A percentile compares a stretch with the other conserved stretches of the same genome.
phyloP scores from a whole-genome alignment of 345 rosid genomes.

The Eucalyptus grandis region DNA sequence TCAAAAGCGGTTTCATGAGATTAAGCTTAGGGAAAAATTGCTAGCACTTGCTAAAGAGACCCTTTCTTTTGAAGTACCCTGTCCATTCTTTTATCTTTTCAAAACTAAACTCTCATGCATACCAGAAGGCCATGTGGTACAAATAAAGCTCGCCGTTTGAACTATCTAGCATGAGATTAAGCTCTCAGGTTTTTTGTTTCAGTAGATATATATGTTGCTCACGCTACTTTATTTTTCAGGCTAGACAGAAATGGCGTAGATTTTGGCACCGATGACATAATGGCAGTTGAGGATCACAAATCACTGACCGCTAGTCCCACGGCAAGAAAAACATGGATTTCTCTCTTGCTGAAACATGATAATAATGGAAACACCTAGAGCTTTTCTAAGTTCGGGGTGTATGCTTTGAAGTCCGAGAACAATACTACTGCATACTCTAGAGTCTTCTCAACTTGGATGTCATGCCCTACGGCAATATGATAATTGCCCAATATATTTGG shows the following conservation, averaged over 20 bases:
- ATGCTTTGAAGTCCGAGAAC: slow-evolving; percentile 48
- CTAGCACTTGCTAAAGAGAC: neutral
- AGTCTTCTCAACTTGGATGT: slow-evolving; percentile 61
- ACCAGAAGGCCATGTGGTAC: neutral
- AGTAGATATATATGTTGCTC: fast-evolving
- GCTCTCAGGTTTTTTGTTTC: neutral
- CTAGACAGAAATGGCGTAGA: slow-evolving; percentile 55
- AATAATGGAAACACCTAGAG: slow-evolving; percentile 16
- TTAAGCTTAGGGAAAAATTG: neutral
- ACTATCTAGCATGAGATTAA: neutral
- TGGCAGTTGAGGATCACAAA: slow-evolving; percentile 22
- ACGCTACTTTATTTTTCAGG: neutral
- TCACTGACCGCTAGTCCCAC: slow-evolving; percentile 18
- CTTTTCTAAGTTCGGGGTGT: slow-evolving; percentile 34
- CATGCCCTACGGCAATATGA: slow-evolving; percentile 50
- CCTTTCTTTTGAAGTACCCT: neutral
- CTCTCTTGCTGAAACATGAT: neutral
- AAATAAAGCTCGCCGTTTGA: neutral
- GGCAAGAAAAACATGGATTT: slow-evolving; percentile 47
- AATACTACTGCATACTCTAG: slow-evolving; percentile 14
- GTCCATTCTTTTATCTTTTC: neutral
- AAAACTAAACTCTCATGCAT: neutral
- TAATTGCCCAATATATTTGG: slow-evolving; percentile 92
- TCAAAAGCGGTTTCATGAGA: too few species aligned
- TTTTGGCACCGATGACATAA: slow-evolving; percentile 20